Evolutionary conservation across 2,329 filamentous ascomycete species (phyloP).

Genomic region (Botrytis deweyae): DNA sequence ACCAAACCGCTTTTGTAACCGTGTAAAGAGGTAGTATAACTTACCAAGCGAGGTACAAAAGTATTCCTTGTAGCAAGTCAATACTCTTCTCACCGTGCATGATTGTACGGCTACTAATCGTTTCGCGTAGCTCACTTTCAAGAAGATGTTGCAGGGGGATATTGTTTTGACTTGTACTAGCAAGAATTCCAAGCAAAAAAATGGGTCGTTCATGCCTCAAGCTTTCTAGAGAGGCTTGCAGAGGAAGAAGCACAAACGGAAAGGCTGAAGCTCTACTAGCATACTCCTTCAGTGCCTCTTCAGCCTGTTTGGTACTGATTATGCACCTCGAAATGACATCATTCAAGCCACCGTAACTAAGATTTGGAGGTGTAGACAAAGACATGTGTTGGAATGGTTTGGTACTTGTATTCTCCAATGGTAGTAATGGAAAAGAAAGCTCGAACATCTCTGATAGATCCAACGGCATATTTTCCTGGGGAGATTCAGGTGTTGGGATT

Average conservation of each 20-base stretch:
- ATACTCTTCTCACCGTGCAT: conserved; percentile 56
- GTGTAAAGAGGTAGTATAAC: neutral
- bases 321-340: conserved; percentile 27
- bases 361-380: conserved; percentile 54
- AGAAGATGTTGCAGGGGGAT: conserved; percentile 54
- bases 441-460: conserved; percentile 7
- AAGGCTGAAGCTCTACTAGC: conserved; percentile 24
- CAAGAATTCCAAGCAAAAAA: conserved; percentile 54
- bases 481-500: neutral
- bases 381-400: conserved; percentile 38
- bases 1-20: neutral
- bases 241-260: conserved; percentile 35
- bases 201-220: conserved; percentile 50
- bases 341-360: conserved; percentile 42
- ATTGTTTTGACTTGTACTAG: conserved; percentile 49
- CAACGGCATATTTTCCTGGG: conserved; percentile 12
- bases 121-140: conserved; percentile 57
- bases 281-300: conserved; percentile 27
- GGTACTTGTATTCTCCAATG: neutral
- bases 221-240: conserved; percentile 47
- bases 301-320: conserved; percentile 25
- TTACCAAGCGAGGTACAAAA: conserved; percentile 59
- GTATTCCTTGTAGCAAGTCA: conserved; percentile 56
- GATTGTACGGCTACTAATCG: conserved; percentile 56
- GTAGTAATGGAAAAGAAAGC: conserved; percentile 4